Evolutionary conservation across 495 filamentous ascomycete species (phyloP).

Genomic region (Echria macrotheca): DNA sequence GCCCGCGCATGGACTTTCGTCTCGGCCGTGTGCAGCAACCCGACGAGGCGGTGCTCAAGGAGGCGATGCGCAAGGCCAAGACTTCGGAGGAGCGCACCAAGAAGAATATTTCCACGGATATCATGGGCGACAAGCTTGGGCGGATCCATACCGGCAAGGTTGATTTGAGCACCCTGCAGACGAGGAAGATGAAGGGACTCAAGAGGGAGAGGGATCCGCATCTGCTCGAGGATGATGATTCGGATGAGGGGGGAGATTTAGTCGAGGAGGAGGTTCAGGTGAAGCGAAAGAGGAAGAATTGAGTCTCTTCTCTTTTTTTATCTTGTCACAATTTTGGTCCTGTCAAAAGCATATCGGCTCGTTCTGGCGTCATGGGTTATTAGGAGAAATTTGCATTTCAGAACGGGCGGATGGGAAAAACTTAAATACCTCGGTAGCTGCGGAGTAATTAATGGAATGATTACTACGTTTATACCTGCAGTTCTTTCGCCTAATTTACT

Average conservation of each 20-base stretch:
- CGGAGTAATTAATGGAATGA: too few species aligned
- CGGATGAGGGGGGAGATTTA: conserved; percentile 7
- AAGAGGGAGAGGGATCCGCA: conserved; percentile 62
- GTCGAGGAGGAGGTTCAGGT: conserved; percentile 13
- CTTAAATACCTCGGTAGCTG: too few species aligned
- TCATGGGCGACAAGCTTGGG: conserved; percentile 92
- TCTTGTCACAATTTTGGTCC: too few species aligned
- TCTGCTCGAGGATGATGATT: conserved; percentile 16
- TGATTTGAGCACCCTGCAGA: conserved; percentile 82
- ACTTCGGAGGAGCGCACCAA: conserved; percentile 68
- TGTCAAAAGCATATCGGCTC: background rate
- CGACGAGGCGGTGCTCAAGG: conserved; percentile 73
- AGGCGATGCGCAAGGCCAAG: conserved; percentile 81
- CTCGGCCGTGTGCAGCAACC: conserved; percentile 75
- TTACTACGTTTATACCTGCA: too few species aligned
- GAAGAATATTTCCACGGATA: conserved; percentile 92
- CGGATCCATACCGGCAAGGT: conserved; percentile 89
- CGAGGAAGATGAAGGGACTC: conserved; percentile 98
- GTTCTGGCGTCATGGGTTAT: background rate
- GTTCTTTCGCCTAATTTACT: too few species aligned
- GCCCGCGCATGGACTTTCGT: conserved; percentile 89
- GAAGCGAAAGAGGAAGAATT: conserved; percentile 19
- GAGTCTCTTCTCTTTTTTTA: conserved; percentile 5
- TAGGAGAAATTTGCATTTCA: background rate
- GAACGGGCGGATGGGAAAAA: background rate